Conservation (phyloP, 768 basidiomycete genomes). For the Serendipita sp. region DNA sequence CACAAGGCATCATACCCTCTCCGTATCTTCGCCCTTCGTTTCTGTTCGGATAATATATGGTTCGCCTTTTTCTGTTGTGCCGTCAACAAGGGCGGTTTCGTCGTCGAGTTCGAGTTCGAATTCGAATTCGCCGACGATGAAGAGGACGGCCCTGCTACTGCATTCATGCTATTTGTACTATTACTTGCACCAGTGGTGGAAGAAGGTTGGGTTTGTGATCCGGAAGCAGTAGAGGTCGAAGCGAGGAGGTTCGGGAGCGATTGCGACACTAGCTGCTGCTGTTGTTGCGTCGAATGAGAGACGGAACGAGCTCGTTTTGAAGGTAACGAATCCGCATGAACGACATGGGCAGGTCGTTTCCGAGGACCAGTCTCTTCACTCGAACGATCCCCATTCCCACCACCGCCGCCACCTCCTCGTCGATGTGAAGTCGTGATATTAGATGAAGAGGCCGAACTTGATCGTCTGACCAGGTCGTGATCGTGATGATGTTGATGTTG, state of each 20-base stretch:
- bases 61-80: conserved; percentile 84
- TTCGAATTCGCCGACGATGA: not conserved
- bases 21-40: conserved; percentile 79
- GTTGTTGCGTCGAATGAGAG: not conserved
- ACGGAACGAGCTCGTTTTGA: conserved; percentile 1
- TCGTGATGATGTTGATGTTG: not conserved
- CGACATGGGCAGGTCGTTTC: not conserved
- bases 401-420: too few relatives aligned
- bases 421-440: not conserved
- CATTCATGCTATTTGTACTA: too few relatives aligned
- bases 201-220: too few relatives aligned
- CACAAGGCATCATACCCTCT: conserved; percentile 80
- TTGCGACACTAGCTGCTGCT: not conserved
- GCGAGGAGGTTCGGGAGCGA: too few relatives aligned
- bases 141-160: not conserved
- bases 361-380: not conserved
- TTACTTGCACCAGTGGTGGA: too few relatives aligned
- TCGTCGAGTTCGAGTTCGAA: not conserved
- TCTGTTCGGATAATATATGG: conserved; percentile 89
- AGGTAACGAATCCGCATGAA: not conserved
- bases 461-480: not conserved
- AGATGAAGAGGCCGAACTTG: not conserved
- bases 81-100: conserved; percentile 39
- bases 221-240: too few relatives aligned
- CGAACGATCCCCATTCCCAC: not conserved